phyloP scores from a whole-genome alignment of 192 early-diverging fungal species.

The Entomortierella beljakovae region DNA sequence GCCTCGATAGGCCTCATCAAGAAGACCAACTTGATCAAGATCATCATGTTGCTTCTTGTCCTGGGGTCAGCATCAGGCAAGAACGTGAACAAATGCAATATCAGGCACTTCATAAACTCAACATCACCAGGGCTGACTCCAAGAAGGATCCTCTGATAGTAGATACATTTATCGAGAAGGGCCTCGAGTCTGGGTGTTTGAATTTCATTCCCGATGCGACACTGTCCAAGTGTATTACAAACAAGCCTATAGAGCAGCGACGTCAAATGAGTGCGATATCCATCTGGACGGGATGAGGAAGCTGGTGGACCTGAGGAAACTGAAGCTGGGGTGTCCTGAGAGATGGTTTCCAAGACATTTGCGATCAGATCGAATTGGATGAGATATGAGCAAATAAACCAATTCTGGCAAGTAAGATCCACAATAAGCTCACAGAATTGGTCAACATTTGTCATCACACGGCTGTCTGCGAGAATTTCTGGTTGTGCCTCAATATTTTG shows the following conservation, averaged over 20 bases:
- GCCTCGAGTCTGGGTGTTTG: conserved; percentile 52
- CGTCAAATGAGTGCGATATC: conserved; percentile 26
- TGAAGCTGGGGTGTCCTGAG: conserved; percentile 28
- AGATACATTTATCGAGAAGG: conserved; percentile 67
- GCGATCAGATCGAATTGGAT: conserved; percentile 60
- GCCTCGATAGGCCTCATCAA: conserved; percentile 49
- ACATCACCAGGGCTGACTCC: conserved; percentile 63
- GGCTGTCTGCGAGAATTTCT: conserved; percentile 34
- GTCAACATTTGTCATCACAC: conserved; percentile 43
- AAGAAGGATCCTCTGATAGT: conserved; percentile 73
- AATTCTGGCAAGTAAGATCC: conserved; percentile 43
- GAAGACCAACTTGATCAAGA: conserved; percentile 55
- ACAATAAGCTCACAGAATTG: conserved; percentile 51
- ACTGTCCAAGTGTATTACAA: conserved; percentile 60
- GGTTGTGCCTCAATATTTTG: conserved; percentile 49
- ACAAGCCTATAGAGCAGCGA: conserved; percentile 64
- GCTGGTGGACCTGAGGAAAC: conserved; percentile 30
- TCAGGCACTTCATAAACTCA: conserved; percentile 73
- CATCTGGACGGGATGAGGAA: conserved; percentile 44
- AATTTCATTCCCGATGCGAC: conserved; percentile 49
- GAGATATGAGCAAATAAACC: conserved; percentile 47
- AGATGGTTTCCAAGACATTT: conserved; percentile 61
- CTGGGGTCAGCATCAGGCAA: conserved; percentile 55
- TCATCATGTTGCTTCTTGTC: conserved; percentile 60
- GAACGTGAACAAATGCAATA: conserved; percentile 70